Evolutionary conservation across 2,329 filamentous ascomycete genomes (phyloP).

Genomic region (Trichoderma pleuroti): DNA sequence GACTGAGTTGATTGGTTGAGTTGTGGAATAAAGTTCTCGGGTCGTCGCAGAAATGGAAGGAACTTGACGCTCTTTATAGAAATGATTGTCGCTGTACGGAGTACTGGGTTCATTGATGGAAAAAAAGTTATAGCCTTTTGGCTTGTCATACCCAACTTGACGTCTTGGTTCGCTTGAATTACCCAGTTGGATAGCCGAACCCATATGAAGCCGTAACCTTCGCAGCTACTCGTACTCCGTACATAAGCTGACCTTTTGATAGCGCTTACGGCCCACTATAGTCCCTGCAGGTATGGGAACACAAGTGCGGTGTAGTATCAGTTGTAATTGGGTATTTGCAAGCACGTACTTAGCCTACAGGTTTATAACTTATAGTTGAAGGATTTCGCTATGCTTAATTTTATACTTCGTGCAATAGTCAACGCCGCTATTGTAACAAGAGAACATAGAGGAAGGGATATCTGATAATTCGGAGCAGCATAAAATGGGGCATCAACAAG

Average conservation of each 20-base stretch:
- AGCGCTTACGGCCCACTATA: neutral
- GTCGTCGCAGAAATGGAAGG: neutral
- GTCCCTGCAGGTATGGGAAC: neutral
- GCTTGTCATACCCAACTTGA: neutral
- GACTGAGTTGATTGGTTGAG: neutral
- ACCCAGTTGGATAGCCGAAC: neutral
- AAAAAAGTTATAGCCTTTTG: neutral
- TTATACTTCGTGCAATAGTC: neutral
- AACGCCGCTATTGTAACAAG: neutral
- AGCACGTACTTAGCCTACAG: neutral
- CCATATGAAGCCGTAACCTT: neutral
- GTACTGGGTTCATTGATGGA: neutral
- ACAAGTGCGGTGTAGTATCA: neutral
- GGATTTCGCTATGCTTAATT: neutral
- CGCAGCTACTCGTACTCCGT: too few species aligned
- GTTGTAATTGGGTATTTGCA: neutral
- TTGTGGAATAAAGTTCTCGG: neutral
- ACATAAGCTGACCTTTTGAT: neutral
- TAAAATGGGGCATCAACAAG: neutral
- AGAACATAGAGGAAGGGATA: neutral
- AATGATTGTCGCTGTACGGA: neutral
- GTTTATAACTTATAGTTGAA: neutral
- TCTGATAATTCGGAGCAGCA: neutral
- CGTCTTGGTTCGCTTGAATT: neutral
- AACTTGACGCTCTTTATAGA: slow-evolving; percentile 7